A percentile compares a stretch with the other conserved stretches of the same genome.
phyloP scores from a whole-genome alignment of 2,329 filamentous ascomycete genomes.

The Sporothrix brunneoviolacea region DNA sequence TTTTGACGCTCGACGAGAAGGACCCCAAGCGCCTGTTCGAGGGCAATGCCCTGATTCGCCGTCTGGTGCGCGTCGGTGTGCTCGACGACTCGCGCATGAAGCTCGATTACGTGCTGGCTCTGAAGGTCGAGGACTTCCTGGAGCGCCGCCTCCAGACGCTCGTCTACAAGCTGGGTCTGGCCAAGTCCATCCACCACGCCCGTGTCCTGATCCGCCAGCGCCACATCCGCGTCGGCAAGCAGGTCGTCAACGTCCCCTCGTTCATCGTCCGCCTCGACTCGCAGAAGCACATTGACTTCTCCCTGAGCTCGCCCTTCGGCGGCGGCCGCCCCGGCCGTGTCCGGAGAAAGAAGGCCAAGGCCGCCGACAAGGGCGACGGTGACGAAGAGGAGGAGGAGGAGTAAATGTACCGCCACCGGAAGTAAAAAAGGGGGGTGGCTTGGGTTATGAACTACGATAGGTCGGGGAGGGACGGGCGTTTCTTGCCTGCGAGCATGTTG shows the following conservation, averaged over 20 bases:
- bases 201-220: slow-evolving; percentile 99
- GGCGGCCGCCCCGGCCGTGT: slow-evolving; percentile 96
- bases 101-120: slow-evolving; percentile 99
- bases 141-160: slow-evolving; percentile 99
- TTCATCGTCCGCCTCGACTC: slow-evolving; percentile 99
- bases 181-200: slow-evolving; percentile 99
- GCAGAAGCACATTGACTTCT: slow-evolving; percentile 99
- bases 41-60: slow-evolving; percentile 99
- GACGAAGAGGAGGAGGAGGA: slow-evolving; percentile 73
- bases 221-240: slow-evolving; percentile 99
- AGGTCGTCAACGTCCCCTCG: slow-evolving; percentile 99
- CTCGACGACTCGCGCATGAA: slow-evolving; percentile 99
- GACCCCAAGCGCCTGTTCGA: slow-evolving; percentile 99
- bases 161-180: slow-evolving; percentile 99
- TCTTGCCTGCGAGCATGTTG: slow-evolving; percentile 3
- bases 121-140: slow-evolving; percentile 99
- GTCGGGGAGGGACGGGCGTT: background rate
- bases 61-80: slow-evolving; percentile 98
- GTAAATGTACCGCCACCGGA: slow-evolving; percentile 2
- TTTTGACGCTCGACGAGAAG: slow-evolving; percentile 99
- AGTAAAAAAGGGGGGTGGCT: background rate
- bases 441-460: too few relatives aligned
- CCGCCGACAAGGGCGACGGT: slow-evolving; percentile 76
- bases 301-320: slow-evolving; percentile 94
- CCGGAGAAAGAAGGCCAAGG: slow-evolving; percentile 99